Percentiles rank a stretch among this genome's conserved stretches.
These are phyloP conservation scores for Globisporangium alternatum DNA, from an alignment of 352 stramenopile species.

Conservation along the genomic window DNA sequence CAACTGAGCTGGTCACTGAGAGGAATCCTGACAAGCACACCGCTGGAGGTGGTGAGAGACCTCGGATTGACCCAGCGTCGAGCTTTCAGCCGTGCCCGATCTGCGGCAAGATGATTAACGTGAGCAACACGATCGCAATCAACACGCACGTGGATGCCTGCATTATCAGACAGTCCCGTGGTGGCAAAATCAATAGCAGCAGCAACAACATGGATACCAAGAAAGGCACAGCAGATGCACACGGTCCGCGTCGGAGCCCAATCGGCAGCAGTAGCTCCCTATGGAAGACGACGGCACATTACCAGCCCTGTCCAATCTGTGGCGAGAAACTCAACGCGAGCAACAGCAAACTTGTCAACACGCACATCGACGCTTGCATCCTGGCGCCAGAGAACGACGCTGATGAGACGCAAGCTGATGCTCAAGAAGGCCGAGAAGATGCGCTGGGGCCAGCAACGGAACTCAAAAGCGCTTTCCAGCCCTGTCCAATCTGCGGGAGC, in stretches of 20 bases:
- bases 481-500: slow-evolving; percentile 23
- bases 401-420: background rate
- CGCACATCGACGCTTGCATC: slow-evolving; percentile 60
- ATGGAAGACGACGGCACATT: background rate
- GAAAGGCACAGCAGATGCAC: background rate
- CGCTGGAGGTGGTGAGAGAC: background rate
- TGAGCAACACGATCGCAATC: slow-evolving; percentile 46
- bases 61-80: background rate
- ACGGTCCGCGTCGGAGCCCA: background rate
- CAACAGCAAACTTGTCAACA: slow-evolving; percentile 51
- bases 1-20: background rate
- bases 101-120: slow-evolving; percentile 51
- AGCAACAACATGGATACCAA: background rate
- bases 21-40: background rate
- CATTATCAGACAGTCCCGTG: slow-evolving; percentile 14
- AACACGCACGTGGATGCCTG: slow-evolving; percentile 67
- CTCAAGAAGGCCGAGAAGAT: background rate
- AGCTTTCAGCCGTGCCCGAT: slow-evolving; percentile 52
- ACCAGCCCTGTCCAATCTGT: slow-evolving; percentile 58
- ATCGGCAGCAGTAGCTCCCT: background rate
- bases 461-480: background rate
- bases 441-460: background rate
- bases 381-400: background rate
- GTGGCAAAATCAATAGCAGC: background rate
- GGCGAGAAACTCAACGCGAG: slow-evolving; percentile 39